A percentile compares a stretch with the other conserved stretches of the same genome.
These are phyloP conservation scores for Rosa lucieae DNA, from an alignment of 306 rosid species.

Conservation along the genomic window DNA sequence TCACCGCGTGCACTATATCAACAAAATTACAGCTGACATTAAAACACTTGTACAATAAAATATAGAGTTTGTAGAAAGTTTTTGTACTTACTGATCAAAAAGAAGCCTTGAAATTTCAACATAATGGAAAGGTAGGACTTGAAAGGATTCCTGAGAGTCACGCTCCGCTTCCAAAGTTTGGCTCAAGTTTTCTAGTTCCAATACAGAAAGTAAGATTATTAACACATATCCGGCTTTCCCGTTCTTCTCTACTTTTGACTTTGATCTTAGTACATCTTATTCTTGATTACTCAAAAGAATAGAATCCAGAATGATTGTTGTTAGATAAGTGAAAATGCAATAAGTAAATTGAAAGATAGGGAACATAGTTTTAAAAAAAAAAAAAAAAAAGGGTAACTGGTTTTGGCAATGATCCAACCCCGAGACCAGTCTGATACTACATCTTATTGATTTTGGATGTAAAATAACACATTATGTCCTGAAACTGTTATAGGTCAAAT, in stretches of 20 bases:
- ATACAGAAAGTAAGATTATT: constrained; percentile 17
- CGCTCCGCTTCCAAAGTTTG: constrained; percentile 88
- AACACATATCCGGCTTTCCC: neutral
- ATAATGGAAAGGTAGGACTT: constrained; percentile 87
- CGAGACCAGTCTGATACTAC: neutral
- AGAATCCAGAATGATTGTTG: neutral
- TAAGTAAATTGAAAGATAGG: neutral
- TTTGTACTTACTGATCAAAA: constrained; percentile 65
- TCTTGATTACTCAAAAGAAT: neutral
- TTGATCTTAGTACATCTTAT: neutral
- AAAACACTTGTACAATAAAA: constrained; percentile 12
- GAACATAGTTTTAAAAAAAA: neutral
- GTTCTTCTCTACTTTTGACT: neutral
- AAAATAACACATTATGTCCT: neutral
- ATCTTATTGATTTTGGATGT: neutral
- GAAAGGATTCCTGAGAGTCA: constrained; percentile 80
- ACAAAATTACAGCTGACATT: constrained; percentile 23
- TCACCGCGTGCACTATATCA: constrained; percentile 73
- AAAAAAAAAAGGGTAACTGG: neutral
- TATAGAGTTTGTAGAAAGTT: constrained; percentile 16
- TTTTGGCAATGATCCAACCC: neutral
- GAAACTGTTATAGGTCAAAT: neutral
- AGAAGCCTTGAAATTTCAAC: constrained; percentile 86
- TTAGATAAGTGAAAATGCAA: neutral
- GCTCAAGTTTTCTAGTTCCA: constrained; percentile 71